Percentiles rank a stretch among this genome's conserved stretches.
phyloP scores from a whole-genome alignment of 371 early-diverging fungal species.

The Actinomortierella ambigua region DNA sequence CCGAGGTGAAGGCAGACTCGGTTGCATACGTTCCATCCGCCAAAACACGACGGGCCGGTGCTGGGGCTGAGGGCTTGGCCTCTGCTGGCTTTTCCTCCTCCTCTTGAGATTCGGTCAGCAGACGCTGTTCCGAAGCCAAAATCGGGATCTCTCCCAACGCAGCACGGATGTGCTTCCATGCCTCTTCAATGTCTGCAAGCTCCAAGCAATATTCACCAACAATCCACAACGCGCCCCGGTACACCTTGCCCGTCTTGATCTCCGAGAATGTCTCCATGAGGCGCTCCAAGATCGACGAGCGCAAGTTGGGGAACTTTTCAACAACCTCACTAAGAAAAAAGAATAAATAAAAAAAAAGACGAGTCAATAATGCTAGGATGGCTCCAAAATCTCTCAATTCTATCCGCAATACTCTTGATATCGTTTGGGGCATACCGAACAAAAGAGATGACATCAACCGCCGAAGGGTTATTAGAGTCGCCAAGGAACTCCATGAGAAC shows the following conservation, averaged over 20 bases:
- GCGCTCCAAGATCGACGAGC: constrained; percentile 77
- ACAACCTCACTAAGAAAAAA: constrained; percentile 77
- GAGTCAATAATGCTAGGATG: constrained; percentile 1
- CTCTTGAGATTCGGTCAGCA: constrained; percentile 63
- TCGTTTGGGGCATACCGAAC: constrained; percentile 61
- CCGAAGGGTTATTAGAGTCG: constrained; percentile 88
- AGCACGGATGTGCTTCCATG: constrained; percentile 82
- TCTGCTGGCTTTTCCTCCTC: constrained; percentile 53
- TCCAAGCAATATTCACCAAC: constrained; percentile 91
- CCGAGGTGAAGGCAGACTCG: constrained; percentile 81
- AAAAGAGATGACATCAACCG: constrained; percentile 95
- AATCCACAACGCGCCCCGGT: constrained; percentile 97
- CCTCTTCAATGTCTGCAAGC: constrained; percentile 76
- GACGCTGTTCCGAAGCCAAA: constrained; percentile 84
- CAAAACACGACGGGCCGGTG: constrained; percentile 78
- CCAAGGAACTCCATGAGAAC: constrained; percentile 93
- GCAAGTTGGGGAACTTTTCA: constrained; percentile 91
- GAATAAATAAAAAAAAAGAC: constrained; percentile 8
- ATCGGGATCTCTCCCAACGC: constrained; percentile 92
- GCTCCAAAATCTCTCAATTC: neutral
- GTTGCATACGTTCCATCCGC: constrained; percentile 98
- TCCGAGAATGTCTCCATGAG: constrained; percentile 85
- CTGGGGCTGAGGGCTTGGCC: constrained; percentile 49
- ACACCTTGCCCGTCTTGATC: constrained; percentile 94
- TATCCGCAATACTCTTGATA: neutral